Evolutionary conservation across 768 basidiomycete genomes (phyloP).

Genomic region (Lactarius evosmus): DNA sequence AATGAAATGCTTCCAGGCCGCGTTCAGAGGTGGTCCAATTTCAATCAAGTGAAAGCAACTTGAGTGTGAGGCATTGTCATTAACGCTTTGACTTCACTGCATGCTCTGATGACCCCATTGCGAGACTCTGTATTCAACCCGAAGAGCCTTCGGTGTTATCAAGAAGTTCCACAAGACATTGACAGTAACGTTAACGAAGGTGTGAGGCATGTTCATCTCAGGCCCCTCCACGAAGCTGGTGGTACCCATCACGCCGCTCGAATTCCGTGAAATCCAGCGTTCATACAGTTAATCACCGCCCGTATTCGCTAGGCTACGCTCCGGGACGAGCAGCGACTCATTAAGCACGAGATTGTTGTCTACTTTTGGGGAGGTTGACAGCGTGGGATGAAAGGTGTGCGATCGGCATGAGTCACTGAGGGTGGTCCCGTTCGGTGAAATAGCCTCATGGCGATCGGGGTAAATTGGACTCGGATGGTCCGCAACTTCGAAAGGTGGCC

Average conservation of each 20-base stretch:
- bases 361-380: neutral
- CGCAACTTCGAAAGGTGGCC: neutral
- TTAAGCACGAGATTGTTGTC: neutral
- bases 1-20: neutral
- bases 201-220: too few species aligned
- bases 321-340: neutral
- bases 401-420: neutral
- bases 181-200: neutral
- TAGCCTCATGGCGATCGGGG: neutral
- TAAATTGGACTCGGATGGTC: neutral
- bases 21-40: slow-evolving; percentile 13
- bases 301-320: neutral
- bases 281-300: neutral
- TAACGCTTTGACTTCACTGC: neutral
- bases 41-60: slow-evolving; percentile 3
- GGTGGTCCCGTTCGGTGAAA: neutral
- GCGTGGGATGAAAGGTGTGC: neutral
- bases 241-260: neutral
- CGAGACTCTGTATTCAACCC: neutral
- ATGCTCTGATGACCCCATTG: neutral
- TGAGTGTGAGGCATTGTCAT: neutral
- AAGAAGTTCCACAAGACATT: neutral
- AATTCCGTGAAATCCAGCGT: slow-evolving; percentile 2
- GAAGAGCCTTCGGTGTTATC: neutral
- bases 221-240: neutral